These are phyloP conservation scores for Sporisorium graminicola DNA, from an alignment of 1,284 basidiomycete genomes.

Conservation along the genomic window DNA sequence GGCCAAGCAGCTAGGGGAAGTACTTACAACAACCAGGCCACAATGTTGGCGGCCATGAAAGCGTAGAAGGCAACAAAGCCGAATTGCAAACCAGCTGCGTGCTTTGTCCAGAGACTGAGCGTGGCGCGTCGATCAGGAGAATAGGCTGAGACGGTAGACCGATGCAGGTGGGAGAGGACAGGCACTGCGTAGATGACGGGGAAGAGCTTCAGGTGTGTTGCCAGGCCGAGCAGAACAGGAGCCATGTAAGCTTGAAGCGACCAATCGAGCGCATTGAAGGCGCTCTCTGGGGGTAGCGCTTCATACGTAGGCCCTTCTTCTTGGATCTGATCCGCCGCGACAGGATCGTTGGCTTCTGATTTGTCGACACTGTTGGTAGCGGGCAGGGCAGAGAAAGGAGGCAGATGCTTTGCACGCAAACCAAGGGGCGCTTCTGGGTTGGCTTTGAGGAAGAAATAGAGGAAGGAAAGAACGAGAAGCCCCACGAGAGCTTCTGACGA, in stretches of 20 bases:
- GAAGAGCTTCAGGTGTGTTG: constrained; percentile 73
- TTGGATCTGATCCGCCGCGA: neutral
- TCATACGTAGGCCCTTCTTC: constrained; percentile 19
- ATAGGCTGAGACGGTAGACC: constrained; percentile 42
- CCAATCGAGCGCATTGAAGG: constrained; percentile 47
- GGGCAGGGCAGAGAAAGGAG: constrained; percentile 10
- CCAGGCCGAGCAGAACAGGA: constrained; percentile 58
- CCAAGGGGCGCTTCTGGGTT: constrained; percentile 57
- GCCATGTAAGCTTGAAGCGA: constrained; percentile 52
- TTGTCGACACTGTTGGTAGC: neutral
- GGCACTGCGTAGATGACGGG: constrained; percentile 89
- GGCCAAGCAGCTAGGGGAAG: neutral
- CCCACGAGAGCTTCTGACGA: constrained; percentile 91
- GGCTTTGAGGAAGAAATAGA: constrained; percentile 70
- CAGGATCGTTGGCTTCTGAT: neutral
- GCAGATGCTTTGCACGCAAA: constrained; percentile 13
- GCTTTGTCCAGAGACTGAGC: constrained; percentile 37
- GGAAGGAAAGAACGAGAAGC: constrained; percentile 80
- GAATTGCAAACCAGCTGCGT: constrained; percentile 77
- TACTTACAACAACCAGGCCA: constrained; percentile 66
- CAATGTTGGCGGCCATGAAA: constrained; percentile 77
- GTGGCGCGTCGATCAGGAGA: constrained; percentile 23
- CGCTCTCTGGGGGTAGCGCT: constrained; percentile 43
- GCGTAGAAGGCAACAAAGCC: constrained; percentile 77
- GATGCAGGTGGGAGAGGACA: constrained; percentile 77